Conservation (phyloP, 2,329 filamentous ascomycete species). For the Hypoxylon sp. region DNA sequence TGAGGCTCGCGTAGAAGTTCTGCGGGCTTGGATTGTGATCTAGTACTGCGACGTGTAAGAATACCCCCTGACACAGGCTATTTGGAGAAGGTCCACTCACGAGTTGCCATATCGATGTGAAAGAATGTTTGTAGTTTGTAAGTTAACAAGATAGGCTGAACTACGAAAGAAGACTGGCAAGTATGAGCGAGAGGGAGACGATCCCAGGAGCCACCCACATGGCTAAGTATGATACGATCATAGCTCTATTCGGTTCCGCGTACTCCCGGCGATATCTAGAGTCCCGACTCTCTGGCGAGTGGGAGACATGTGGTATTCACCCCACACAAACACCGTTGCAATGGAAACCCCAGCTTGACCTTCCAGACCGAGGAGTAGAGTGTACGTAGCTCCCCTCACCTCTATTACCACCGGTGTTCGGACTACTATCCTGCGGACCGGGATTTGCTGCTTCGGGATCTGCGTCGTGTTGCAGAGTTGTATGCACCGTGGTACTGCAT, state of each 20-base stretch:
- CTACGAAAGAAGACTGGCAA: slow-evolving; percentile 29
- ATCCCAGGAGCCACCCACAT: slow-evolving; percentile 30
- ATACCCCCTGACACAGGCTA: slow-evolving; percentile 1
- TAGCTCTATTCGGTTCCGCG: slow-evolving; percentile 26
- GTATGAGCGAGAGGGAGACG: slow-evolving; percentile 22
- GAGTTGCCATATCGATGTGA: slow-evolving; percentile 40
- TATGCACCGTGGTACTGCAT: slow-evolving; percentile 42
- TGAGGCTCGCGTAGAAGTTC: slow-evolving; percentile 50
- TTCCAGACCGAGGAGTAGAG: slow-evolving; percentile 27
- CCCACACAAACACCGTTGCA: slow-evolving; percentile 37
- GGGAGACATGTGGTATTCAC: slow-evolving; percentile 34
- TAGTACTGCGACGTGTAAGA: slow-evolving; percentile 43
- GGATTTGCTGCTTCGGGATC: slow-evolving; percentile 48
- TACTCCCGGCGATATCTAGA: slow-evolving; percentile 36
- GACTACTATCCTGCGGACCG: slow-evolving; percentile 36
- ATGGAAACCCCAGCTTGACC: slow-evolving; percentile 34
- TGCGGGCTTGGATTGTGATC: slow-evolving; percentile 42
- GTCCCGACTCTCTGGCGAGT: slow-evolving; percentile 39
- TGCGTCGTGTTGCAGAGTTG: slow-evolving; percentile 45
- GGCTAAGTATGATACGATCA: slow-evolving; percentile 31
- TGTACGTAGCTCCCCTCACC: slow-evolving; percentile 21
- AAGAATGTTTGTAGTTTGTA: slow-evolving; percentile 25
- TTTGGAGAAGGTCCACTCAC: slow-evolving; percentile 35
- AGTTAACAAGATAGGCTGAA: slow-evolving; percentile 20
- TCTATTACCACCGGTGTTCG: slow-evolving; percentile 38